phyloP scores from a whole-genome alignment of 441 rosid species.

The Jatropha multifida region DNA sequence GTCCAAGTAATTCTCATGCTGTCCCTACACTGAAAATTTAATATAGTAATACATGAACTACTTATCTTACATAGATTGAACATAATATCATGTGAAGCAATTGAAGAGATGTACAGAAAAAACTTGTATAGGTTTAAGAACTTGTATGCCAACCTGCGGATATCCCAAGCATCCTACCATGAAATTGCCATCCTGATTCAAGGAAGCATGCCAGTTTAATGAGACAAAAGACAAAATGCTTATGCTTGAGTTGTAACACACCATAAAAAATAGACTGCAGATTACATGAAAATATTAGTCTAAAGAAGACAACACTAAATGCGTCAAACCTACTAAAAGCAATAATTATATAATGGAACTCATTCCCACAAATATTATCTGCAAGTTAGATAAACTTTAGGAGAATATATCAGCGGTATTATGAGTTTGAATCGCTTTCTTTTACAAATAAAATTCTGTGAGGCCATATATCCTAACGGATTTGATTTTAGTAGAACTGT shows the following conservation, averaged over 20 bases:
- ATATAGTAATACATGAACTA: neutral
- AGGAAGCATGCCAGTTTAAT: slow-evolving; percentile 18
- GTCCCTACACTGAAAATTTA: too few species aligned
- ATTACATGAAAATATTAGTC: neutral
- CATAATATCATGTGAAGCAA: neutral
- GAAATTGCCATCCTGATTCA: slow-evolving; percentile 79
- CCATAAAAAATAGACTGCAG: neutral
- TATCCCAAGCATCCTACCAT: slow-evolving; percentile 93
- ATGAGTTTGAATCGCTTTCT: neutral
- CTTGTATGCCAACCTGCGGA: slow-evolving; percentile 65
- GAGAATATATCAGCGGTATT: too few species aligned
- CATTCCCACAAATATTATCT: neutral
- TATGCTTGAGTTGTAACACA: neutral
- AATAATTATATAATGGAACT: neutral
- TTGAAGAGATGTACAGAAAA: neutral
- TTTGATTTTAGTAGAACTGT: neutral
- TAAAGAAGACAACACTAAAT: neutral
- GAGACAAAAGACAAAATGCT: slow-evolving; percentile 15
- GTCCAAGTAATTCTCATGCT: too few species aligned
- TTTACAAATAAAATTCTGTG: neutral
- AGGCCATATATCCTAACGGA: neutral
- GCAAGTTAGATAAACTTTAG: too few species aligned
- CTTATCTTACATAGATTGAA: neutral
- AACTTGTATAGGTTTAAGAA: neutral
- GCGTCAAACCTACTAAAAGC: neutral